Percentiles rank a stretch among this genome's conserved stretches.
These are phyloP conservation scores for Tetramitus jugosus DNA, from an alignment of 208 protist genomes.

Conservation along the genomic window DNA sequence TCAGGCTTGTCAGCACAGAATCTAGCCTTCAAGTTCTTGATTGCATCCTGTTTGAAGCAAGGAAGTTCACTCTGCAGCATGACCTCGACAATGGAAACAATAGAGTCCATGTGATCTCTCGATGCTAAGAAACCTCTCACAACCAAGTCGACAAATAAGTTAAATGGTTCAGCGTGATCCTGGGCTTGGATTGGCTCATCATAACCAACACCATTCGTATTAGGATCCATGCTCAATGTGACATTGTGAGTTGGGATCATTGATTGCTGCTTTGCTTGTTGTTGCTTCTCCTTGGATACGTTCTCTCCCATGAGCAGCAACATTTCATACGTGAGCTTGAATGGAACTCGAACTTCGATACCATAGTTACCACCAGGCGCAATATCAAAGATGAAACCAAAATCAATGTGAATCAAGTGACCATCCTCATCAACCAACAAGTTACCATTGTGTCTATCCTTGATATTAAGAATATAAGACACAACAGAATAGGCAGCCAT, in stretches of 20 bases:
- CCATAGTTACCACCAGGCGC: slow-evolving; percentile 53
- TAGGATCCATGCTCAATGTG: not conserved
- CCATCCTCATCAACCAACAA: slow-evolving; percentile 56
- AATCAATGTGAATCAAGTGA: slow-evolving; percentile 67
- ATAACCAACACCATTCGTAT: too few relatives aligned
- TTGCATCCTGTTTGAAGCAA: slow-evolving; percentile 64
- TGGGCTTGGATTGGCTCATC: not conserved
- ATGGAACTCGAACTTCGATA: slow-evolving; percentile 44
- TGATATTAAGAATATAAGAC: slow-evolving; percentile 49
- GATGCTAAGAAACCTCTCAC: slow-evolving; percentile 69
- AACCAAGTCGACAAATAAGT: slow-evolving; percentile 60
- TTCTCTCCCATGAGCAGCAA: slow-evolving; percentile 12
- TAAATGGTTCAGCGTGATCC: slow-evolving; percentile 50
- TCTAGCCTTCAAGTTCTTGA: not conserved
- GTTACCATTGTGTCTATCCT: slow-evolving; percentile 65
- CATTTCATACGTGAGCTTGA: slow-evolving; percentile 38
- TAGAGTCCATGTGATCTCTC: slow-evolving; percentile 61
- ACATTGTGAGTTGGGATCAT: not conserved
- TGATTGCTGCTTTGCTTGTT: not conserved
- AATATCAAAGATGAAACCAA: slow-evolving; percentile 63
- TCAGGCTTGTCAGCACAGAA: not conserved
- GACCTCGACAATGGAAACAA: slow-evolving; percentile 65
- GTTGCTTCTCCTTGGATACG: not conserved
- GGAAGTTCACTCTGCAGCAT: slow-evolving; percentile 69
- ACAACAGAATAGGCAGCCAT: slow-evolving; percentile 50